Evolutionary conservation across 768 basidiomycete genomes (phyloP).

Genomic region (Mycena alexandri): DNA sequence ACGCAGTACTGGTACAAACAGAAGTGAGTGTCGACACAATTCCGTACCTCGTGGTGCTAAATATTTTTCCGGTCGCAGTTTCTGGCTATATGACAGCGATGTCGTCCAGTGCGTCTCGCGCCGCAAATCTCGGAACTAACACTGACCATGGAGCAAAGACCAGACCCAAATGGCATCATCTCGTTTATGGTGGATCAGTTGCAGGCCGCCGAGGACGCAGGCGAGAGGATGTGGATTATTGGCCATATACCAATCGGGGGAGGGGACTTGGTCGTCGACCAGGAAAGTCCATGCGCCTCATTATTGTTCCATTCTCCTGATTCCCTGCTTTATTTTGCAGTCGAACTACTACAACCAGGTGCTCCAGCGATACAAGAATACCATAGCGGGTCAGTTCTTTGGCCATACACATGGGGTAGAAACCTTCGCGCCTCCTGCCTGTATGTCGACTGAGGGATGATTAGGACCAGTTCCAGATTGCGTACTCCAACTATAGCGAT

Average conservation of each 20-base stretch:
- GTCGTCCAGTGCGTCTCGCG: slow-evolving; percentile 42
- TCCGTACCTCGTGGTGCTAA: too few relatives aligned
- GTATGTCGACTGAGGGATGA: not conserved
- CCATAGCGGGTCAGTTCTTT: slow-evolving; percentile 56
- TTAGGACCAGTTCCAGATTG: slow-evolving; percentile 56
- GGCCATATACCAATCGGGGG: slow-evolving; percentile 51
- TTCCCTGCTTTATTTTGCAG: not conserved
- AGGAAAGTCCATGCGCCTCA: slow-evolving; percentile 12
- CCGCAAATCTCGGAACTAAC: not conserved
- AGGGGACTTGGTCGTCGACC: slow-evolving; percentile 40
- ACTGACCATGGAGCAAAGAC: slow-evolving; percentile 29
- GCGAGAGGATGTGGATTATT: slow-evolving; percentile 55
- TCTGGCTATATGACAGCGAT: slow-evolving; percentile 57
- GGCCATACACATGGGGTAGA: slow-evolving; percentile 53
- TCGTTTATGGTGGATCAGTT: slow-evolving; percentile 53
- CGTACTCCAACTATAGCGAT: slow-evolving; percentile 52
- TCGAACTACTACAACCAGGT: slow-evolving; percentile 58
- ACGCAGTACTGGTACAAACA: slow-evolving; percentile 55
- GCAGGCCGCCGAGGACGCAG: slow-evolving; percentile 52
- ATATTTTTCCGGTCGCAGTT: slow-evolving; percentile 39
- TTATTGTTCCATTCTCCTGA: not conserved
- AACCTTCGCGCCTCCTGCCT: too few relatives aligned
- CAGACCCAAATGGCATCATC: slow-evolving; percentile 57
- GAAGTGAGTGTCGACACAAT: slow-evolving; percentile 45
- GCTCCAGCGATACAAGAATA: slow-evolving; percentile 53